Conservation (phyloP, 306 rosid species). For the Rosa lucieae region DNA sequence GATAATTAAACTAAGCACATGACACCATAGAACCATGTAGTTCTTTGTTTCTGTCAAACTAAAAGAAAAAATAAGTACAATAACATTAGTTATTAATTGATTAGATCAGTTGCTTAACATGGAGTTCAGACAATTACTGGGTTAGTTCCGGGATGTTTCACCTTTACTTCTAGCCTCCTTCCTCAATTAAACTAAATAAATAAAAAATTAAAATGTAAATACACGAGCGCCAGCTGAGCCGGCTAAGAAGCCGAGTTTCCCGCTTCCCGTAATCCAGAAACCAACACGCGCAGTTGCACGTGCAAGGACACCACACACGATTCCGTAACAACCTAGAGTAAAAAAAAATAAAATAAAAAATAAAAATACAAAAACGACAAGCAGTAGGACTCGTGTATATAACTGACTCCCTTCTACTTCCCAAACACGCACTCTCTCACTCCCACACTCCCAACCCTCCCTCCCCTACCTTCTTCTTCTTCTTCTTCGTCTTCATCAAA, state of each 20-base stretch:
- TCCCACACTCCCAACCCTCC: neutral
- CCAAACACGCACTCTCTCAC: conserved; percentile 3
- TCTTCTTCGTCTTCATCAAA: neutral
- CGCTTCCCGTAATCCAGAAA: conserved; percentile 51
- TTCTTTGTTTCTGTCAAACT: too few species aligned
- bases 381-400: conserved; percentile 7
- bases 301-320: conserved; percentile 38
- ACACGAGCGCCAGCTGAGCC: conserved; percentile 59
- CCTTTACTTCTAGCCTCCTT: conserved; percentile 19
- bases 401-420: neutral
- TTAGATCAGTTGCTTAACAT: conserved; percentile 6
- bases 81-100: neutral
- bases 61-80: neutral
- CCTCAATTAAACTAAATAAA: neutral
- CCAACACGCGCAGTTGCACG: conserved; percentile 61
- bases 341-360: neutral
- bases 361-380: neutral
- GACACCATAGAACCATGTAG: too few species aligned
- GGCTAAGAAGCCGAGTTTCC: conserved; percentile 49
- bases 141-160: conserved; percentile 1
- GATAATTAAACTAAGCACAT: too few species aligned
- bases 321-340: neutral
- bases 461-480: neutral
- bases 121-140: neutral
- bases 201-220: neutral